Conservation (phyloP, 2,329 filamentous ascomycete genomes). For the Alternaria incomplexa region DNA sequence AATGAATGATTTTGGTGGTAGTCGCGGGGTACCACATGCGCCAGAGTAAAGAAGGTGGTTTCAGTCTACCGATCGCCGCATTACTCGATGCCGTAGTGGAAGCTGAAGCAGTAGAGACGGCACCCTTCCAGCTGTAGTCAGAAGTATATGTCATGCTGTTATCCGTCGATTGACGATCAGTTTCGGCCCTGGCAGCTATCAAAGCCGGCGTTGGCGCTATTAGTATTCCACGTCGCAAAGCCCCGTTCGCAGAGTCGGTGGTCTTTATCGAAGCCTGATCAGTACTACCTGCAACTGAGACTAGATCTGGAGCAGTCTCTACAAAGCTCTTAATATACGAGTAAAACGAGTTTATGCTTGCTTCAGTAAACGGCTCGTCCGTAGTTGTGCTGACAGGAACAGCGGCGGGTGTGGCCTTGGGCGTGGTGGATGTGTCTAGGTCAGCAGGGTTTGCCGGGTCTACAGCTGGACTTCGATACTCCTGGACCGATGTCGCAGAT, state of each 20-base stretch:
- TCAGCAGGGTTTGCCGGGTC: background rate
- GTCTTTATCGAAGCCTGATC: background rate
- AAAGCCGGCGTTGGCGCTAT: background rate
- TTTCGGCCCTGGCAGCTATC: too few species aligned
- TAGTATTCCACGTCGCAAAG: background rate
- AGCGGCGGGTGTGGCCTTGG: background rate
- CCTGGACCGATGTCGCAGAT: background rate
- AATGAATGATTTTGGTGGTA: background rate
- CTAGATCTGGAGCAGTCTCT: background rate
- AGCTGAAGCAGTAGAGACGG: background rate
- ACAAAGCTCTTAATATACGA: background rate
- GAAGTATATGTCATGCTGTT: background rate
- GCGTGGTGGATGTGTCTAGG: background rate
- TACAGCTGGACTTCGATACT: background rate
- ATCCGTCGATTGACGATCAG: accelerated
- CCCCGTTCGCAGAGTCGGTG: background rate
- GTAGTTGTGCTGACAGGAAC: background rate
- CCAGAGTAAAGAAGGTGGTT: background rate
- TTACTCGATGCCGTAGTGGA: background rate
- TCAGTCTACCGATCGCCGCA: background rate
- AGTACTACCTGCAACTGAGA: too few species aligned
- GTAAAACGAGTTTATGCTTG: slow-evolving; percentile 4
- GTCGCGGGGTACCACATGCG: background rate
- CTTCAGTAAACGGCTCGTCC: background rate
- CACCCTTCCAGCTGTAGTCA: background rate